phyloP scores from a whole-genome alignment of 441 rosid species.

The Erodium trifolium region DNA sequence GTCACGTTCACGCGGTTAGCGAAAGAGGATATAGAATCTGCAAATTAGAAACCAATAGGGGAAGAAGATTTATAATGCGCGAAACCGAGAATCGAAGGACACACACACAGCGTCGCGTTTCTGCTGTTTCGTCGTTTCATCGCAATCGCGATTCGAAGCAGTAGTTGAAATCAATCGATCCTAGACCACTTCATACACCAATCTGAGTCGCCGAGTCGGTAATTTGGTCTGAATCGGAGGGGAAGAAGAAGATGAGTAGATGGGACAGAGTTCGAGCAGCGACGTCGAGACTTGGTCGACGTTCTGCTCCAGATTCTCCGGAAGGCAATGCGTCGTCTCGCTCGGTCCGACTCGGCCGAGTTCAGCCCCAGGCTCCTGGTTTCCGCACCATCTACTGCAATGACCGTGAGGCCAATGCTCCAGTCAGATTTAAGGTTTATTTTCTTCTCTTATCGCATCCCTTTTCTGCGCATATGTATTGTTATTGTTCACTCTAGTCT shows the following conservation, averaged over 20 bases:
- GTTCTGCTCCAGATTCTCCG: neutral
- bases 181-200: neutral
- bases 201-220: conserved; percentile 7
- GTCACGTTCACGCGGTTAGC: conserved; percentile 7
- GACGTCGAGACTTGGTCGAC: conserved; percentile 4
- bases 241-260: conserved; percentile 3
- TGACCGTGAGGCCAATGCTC: conserved; percentile 8
- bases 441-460: neutral
- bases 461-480: neutral
- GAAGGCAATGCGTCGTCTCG: conserved; percentile 10
- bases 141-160: conserved; percentile 1
- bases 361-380: conserved; percentile 11
- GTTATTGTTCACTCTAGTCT: neutral
- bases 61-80: neutral
- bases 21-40: neutral
- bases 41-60: neutral
- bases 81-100: neutral
- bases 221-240: neutral
- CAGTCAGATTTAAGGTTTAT: conserved; percentile 7
- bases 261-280: conserved; percentile 1
- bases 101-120: neutral
- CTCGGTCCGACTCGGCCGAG: conserved; percentile 8
- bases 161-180: neutral
- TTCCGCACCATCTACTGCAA: conserved; percentile 5
- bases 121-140: neutral